Evolutionary conservation across 2,329 filamentous ascomycete genomes (phyloP).

Genomic region (Diaporthe batatas): DNA sequence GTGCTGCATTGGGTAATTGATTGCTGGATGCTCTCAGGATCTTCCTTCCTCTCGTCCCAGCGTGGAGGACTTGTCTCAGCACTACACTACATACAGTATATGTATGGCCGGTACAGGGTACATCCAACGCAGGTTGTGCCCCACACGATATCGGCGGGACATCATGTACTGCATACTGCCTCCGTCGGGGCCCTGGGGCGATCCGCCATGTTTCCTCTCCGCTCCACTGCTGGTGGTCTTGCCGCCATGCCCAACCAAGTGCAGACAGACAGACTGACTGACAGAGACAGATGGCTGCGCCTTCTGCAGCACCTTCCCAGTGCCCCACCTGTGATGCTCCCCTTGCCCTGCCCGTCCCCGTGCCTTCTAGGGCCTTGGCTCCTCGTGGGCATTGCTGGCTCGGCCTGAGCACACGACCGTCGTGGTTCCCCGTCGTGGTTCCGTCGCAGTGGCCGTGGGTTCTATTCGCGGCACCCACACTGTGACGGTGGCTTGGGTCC

Average conservation of each 20-base stretch:
- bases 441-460: not conserved
- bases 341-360: not conserved
- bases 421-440: too few species aligned
- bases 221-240: slow-evolving; percentile 4
- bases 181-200: slow-evolving; percentile 18
- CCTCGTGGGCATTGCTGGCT: slow-evolving; percentile 6
- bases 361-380: slow-evolving; percentile 11
- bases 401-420: slow-evolving; percentile 29
- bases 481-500: slow-evolving; percentile 30
- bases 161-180: slow-evolving; percentile 31
- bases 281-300: not conserved
- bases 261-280: too few species aligned
- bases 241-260: not conserved
- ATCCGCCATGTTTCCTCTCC: slow-evolving; percentile 15
- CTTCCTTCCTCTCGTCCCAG: not conserved
- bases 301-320: not conserved
- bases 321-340: slow-evolving; percentile 21
- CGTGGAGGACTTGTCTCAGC: too few species aligned
- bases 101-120: slow-evolving; percentile 12
- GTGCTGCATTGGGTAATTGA: not conserved
- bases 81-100: too few species aligned
- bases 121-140: not conserved
- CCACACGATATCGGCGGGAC: slow-evolving; percentile 13
- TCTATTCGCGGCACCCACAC: slow-evolving; percentile 31
- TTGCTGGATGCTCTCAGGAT: not conserved